Conservation (phyloP, 805 yeast genomes). For the Jamesozyma piceae region DNA sequence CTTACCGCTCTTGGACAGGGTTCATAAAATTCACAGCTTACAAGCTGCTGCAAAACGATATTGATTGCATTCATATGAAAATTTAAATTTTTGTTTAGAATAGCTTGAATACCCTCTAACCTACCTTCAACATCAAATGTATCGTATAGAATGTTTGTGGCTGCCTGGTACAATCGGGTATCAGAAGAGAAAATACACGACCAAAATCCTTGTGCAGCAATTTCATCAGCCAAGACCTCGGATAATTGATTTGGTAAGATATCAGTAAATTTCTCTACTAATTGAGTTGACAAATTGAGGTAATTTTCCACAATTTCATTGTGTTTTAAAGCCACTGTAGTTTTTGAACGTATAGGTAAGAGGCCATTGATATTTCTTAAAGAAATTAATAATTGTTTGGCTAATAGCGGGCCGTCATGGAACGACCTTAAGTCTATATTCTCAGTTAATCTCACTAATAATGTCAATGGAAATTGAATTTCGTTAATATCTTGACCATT, state of each 20-base stretch:
- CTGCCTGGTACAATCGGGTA: conserved; percentile 50
- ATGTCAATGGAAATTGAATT: conserved; percentile 24
- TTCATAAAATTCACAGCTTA: conserved; percentile 44
- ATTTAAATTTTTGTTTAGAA: conserved; percentile 38
- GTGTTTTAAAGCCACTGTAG: conserved; percentile 18
- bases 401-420: conserved; percentile 27
- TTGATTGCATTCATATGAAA: conserved; percentile 43
- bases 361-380: conserved; percentile 28
- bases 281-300: conserved; percentile 25
- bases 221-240: conserved; percentile 33
- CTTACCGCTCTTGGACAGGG: conserved; percentile 70
- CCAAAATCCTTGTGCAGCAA: conserved; percentile 58
- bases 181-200: conserved; percentile 61
- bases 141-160: conserved; percentile 63
- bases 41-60: conserved; percentile 37
- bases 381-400: conserved; percentile 23
- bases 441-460: conserved; percentile 26
- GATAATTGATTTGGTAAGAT: conserved; percentile 31
- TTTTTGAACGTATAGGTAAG: conserved; percentile 18
- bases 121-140: conserved; percentile 75
- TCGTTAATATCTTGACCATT: conserved; percentile 22
- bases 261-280: conserved; percentile 35
- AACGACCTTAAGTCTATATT: conserved; percentile 21
- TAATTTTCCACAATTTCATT: conserved; percentile 22
- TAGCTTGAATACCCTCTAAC: conserved; percentile 56